Base-by-base conservation (phyloP, 257 asterid genomes). In the Mentha longifolia region DNA sequence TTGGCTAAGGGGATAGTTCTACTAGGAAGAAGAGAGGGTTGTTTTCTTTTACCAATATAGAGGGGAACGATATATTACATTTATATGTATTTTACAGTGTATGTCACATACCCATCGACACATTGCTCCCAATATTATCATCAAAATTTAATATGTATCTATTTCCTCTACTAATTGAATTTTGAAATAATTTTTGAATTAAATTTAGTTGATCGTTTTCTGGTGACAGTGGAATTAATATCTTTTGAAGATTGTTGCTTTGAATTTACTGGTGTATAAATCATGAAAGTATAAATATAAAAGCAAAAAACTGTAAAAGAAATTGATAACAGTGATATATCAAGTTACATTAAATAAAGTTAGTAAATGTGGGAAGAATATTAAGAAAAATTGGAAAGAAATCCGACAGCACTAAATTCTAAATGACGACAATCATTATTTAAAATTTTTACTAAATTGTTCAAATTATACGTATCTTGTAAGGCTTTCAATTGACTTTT, bases 1-100 rank as follows among this genome's bases (percentile, higher is more conserved):
- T n/a, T n/a, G n/a, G n/a, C n/a, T n/a, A n/a, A n/a, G n/a, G n/a
- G n/a, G n/a, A n/a, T 25, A 25, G 28, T 25, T 25, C 28, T 25
- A 25, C 28, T 25, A 25, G 28, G 28, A 25, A 25, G 28, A 25
- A 2, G 28, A 25, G 28, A 25, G 28, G 28, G 28, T 25, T 25
- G 28, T 25, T 25, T 25, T 25, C 22, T 7, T n/a, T 61, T 63
- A 5, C 8, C 9, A 33, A 17, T 66, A 65, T 58, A 25, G 51
- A 72, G 71, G 37, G 51, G 47, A 41, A 54, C 22, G 61, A 50
- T 51, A 66, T 41, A 65, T n/a, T 49, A 42, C 61, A 59, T 60
- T 16, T 33, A 35, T 31, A 15, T 9, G 14, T n/a, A 15, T 31
- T 58, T 58, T 5, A 1, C 7, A n/a, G 14, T 35, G 46, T 41